Evolutionary conservation across 352 stramenopile species (phyloP), one percentile per base, ranked within the genome.

Genomic region (Globisporangium solare): DNA sequence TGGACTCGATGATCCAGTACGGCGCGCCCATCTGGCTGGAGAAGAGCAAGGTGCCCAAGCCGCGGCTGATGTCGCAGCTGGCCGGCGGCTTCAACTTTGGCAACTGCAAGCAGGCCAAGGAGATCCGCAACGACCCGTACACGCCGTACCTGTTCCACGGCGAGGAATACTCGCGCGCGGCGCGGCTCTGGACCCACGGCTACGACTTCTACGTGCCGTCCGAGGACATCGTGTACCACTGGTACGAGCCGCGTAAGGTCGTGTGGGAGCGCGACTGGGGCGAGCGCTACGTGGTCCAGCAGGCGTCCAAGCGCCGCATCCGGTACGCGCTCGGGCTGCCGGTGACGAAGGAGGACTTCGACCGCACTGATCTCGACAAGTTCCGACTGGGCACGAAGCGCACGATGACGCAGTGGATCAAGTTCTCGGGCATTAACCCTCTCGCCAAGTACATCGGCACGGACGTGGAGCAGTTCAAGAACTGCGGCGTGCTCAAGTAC

Each of bases 51-150:
- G 79, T 76, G 17, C 66, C 70, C n/a, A 88, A 87, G 73, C 79
- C 82, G 7, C 69, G 76, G 0, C 60, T 92, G 40, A 88, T 89
- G 77, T 92, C 82, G 41, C 82, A 92, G 52, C 64, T 92, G 18
- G 82, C 82, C 8, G 80, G 76, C 11, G 83, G 83, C 50, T 93
- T 93, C 73, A 91, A 90, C 61, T 93, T 93, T 64, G 80, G 80
- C 53, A 75, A 74, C 48, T 90, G 83, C 64, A 72, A 69, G 32
- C 76, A 88, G 53, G 77, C 70, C 14, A 83, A 83, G 51, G 73
- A 86, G 48, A 75, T 93, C 56, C 83, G 83, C 39, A 89, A 88
- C 55, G 83, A 93, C 61, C 83, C 83, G 40, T 74, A 88, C 60
- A 91, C 83, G 18, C 83, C 78, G 39, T 91, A 82, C 52, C 66